phyloP scores from a whole-genome alignment of 2,329 filamentous ascomycete species.

The Aureobasidium mangrovei region DNA sequence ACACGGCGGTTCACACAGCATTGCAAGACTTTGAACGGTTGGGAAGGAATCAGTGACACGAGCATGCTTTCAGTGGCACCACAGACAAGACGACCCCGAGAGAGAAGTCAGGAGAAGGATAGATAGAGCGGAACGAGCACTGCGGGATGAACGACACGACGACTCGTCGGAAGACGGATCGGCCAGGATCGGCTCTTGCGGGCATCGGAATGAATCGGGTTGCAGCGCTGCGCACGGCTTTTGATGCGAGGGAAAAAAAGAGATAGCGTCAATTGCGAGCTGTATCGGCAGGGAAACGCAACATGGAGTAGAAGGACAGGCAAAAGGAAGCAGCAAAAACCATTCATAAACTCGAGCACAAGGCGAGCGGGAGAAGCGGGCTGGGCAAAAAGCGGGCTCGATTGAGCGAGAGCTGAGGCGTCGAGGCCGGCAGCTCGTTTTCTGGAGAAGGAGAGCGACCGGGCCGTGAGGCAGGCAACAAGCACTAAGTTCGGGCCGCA shows the following conservation, averaged over 20 bases:
- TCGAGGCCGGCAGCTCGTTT: not conserved
- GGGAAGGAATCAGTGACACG: too few species aligned
- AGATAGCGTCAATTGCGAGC: not conserved
- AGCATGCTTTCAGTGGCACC: too few species aligned
- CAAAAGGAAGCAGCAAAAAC: not conserved
- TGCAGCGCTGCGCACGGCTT: constrained; percentile 6
- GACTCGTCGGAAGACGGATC: too few species aligned
- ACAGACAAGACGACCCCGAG: too few species aligned
- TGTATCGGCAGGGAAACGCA: not conserved
- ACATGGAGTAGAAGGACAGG: not conserved
- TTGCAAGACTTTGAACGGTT: too few species aligned
- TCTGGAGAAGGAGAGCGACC: not conserved
- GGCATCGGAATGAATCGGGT: too few species aligned
- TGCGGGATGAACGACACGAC: too few species aligned
- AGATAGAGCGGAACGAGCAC: too few species aligned
- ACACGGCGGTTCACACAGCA: too few species aligned
- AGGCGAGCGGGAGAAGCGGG: not conserved
- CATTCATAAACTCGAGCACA: constrained; percentile 7
- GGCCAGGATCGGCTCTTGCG: too few species aligned
- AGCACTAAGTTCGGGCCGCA: too few species aligned
- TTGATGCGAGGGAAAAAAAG: not conserved
- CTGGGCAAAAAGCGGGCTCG: not conserved
- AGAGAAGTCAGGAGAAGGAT: too few species aligned
- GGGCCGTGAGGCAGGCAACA: not conserved
- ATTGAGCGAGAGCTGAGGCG: not conserved